Percentiles rank a stretch among this genome's conserved stretches.
phyloP scores from a whole-genome alignment of 75 land plant genomes.

The Cupressus sempervirens region DNA sequence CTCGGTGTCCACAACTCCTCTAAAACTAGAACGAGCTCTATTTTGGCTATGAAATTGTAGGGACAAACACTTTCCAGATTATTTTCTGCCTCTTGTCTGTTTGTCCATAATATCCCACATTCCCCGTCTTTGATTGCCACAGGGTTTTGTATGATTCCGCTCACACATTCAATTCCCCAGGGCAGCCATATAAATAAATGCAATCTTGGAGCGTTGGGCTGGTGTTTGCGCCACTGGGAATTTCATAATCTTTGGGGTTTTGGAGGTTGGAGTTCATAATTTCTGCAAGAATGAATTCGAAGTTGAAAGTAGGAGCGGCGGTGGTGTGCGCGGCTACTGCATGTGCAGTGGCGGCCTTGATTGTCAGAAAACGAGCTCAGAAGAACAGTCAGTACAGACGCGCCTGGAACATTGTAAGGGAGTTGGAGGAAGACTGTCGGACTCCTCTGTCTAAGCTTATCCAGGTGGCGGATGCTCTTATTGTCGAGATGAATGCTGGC shows the following conservation, averaged over 20 bases:
- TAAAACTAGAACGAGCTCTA: neutral
- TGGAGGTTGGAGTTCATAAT: neutral
- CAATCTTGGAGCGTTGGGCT: neutral
- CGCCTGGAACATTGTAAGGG: conserved; percentile 43
- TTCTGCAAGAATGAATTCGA: conserved; percentile 26
- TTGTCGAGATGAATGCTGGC: conserved; percentile 89
- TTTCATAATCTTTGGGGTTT: neutral
- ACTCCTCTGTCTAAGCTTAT: conserved; percentile 52
- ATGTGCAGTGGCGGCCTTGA: conserved; percentile 57
- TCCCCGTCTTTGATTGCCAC: neutral
- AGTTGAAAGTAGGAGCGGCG: conserved; percentile 51
- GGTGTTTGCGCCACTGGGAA: neutral
- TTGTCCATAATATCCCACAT: neutral
- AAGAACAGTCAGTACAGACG: conserved; percentile 25
- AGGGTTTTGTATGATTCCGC: neutral
- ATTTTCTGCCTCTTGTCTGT: neutral
- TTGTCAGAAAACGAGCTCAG: conserved; percentile 47
- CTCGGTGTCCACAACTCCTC: neutral
- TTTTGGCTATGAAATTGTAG: neutral
- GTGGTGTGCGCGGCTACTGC: conserved; percentile 61
- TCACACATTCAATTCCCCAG: neutral
- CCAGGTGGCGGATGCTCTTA: conserved; percentile 77
- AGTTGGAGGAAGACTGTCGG: conserved; percentile 57
- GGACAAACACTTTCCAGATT: neutral
- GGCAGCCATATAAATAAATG: neutral